Base-by-base conservation (phyloP, 2,329 filamentous ascomycete species). In the Colletotrichum cereale region DNA sequence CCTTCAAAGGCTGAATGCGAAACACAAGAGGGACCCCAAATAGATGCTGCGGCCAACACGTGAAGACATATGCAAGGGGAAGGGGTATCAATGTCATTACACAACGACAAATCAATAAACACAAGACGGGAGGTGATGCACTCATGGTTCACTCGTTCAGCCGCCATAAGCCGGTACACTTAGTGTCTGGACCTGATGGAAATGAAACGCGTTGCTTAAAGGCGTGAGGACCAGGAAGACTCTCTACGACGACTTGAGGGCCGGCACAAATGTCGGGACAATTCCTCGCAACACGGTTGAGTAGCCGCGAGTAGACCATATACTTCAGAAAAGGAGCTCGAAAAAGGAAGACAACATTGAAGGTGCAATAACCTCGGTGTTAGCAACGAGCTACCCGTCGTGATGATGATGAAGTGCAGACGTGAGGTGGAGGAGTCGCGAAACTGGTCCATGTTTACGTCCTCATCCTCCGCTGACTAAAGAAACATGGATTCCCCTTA, bases 401-500 rank as follows among this genome's bases (percentile, higher is more conserved):
- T 48, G 42, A 18, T 18, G 3, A 3, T 31, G 31, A 5, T 16
- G 42, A 21, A 47, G 42, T 1, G 5, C 29, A 48, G 42, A 31
- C 2, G 31, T 47, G 11, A 36, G 40, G 12, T 24, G 24, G 14
- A 10, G 29, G 36, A 50, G 14, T 48, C 5, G 11, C 40, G 21
- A 55, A 24, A 31, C 14, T 34, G 31, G 18, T 42, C 42, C 7
- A n/a, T 62, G 44, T n/a, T 38, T 8, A 50, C n/a, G 16, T 36
- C 24, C 2, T 7, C n/a, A 18, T 29, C 36, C 3, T 14, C 7
- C 24, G 61, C 61, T 63, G 61, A 63, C 61, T 63, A 63, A 63
- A 18, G 36, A 34, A 44, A 21, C 34, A 31, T 7, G 61, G 26
- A 31, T 26, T 24, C 6, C 5, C 21, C 52, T 69, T 68, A 56